These are phyloP conservation scores for Saccharomycopsis sp. DNA, from an alignment of 805 yeast genomes.

Conservation along the genomic window DNA sequence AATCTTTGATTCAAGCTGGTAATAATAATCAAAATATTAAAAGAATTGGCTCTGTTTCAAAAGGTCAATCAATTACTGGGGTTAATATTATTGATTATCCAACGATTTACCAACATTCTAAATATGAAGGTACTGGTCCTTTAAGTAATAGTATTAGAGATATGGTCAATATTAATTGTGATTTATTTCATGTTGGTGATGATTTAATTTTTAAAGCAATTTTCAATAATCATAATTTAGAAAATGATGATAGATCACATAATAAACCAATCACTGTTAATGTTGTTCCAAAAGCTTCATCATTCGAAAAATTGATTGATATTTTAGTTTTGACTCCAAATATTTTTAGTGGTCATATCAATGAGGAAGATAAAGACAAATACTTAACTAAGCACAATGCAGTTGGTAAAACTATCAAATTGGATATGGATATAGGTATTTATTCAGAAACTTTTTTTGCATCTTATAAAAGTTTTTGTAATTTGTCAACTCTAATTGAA, in stretches of 20 bases:
- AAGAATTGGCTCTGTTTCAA: slow-evolving; percentile 1
- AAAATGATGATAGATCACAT: slow-evolving; percentile 20
- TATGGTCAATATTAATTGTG: slow-evolving; percentile 49
- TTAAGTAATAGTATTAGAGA: slow-evolving; percentile 36
- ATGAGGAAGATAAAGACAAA: slow-evolving; percentile 32
- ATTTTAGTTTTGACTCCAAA: slow-evolving; percentile 63
- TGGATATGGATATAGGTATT: slow-evolving; percentile 53
- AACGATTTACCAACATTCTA: slow-evolving; percentile 3
- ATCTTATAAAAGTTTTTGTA: slow-evolving; percentile 55
- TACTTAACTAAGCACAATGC: slow-evolving; percentile 24
- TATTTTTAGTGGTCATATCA: slow-evolving; percentile 39
- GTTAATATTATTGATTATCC: slow-evolving; percentile 10
- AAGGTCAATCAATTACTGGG: slow-evolving; percentile 14
- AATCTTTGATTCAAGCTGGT: slow-evolving; percentile 40
- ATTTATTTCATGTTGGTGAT: slow-evolving; percentile 42
- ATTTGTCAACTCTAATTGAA: slow-evolving; percentile 42
- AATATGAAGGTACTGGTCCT: slow-evolving; percentile 2
- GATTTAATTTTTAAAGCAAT: slow-evolving; percentile 52
- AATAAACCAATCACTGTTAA: slow-evolving; percentile 25
- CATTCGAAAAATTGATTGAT: slow-evolving; percentile 69
- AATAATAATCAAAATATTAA: not conserved
- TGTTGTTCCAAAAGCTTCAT: slow-evolving; percentile 57
- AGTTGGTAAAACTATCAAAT: slow-evolving; percentile 22
- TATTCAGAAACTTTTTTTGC: slow-evolving; percentile 62
- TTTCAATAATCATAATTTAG: slow-evolving; percentile 23